phyloP scores from a whole-genome alignment of 805 yeast species.

The Blastobotrys terrestris region DNA sequence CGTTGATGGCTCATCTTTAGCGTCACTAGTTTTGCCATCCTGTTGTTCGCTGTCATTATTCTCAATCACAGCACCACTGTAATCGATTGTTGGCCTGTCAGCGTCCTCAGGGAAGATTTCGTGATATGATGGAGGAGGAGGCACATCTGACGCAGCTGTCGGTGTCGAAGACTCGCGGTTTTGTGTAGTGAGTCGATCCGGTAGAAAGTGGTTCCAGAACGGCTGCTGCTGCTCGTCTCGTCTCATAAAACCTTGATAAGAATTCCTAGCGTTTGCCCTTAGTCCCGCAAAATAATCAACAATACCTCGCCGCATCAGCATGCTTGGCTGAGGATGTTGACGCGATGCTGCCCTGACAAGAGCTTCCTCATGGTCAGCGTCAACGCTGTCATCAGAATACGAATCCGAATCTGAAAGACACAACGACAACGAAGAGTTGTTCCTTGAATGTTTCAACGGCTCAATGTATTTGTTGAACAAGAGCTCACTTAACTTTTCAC shows the following conservation, averaged over 20 bases:
- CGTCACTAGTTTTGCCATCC: conserved; percentile 2
- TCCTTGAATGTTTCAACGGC: background rate
- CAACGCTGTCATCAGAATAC: background rate
- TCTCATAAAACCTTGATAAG: conserved; percentile 7
- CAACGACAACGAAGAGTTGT: background rate
- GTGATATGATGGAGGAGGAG: conserved; percentile 24
- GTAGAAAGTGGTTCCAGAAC: conserved; percentile 14
- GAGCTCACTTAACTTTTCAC: conserved; percentile 10
- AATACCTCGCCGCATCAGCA: conserved; percentile 1
- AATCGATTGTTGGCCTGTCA: conserved; percentile 13
- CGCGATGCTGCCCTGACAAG: conserved; percentile 2
- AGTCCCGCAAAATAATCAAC: conserved; percentile 10
- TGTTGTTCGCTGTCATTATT: background rate
- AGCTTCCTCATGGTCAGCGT: conserved; percentile 1
- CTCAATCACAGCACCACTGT: conserved; percentile 18
- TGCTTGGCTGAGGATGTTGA: background rate
- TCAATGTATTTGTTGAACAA: conserved; percentile 7
- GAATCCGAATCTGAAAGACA: background rate
- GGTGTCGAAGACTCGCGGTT: background rate
- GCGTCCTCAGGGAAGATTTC: conserved; percentile 24
- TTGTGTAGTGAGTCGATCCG: conserved; percentile 9
- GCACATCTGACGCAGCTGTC: conserved; percentile 3
- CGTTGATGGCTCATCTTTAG: conserved; percentile 2
- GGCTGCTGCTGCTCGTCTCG: conserved; percentile 1
- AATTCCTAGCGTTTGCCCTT: conserved; percentile 7